Evolutionary conservation across 2,329 filamentous ascomycete species (phyloP).

Genomic region (Endocalyx cinctus): DNA sequence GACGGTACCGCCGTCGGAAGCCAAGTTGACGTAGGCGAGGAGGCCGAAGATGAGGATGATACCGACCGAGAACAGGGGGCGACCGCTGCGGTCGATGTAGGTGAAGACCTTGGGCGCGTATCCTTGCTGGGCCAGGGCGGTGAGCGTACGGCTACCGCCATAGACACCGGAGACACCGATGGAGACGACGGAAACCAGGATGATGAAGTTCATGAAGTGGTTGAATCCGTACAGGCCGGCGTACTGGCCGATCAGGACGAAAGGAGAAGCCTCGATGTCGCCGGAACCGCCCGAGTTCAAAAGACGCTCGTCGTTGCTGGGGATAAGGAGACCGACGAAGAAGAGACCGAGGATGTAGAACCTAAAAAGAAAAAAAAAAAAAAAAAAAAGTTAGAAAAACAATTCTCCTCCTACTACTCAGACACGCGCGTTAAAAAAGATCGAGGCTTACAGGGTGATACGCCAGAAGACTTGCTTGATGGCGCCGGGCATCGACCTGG

Average conservation of each 20-base stretch:
- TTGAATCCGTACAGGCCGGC: conserved; percentile 49
- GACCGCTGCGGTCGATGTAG: conserved; percentile 54
- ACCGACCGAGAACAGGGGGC: conserved; percentile 48
- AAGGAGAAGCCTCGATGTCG: conserved; percentile 46
- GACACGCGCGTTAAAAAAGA: too few species aligned
- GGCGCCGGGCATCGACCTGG: conserved; percentile 70
- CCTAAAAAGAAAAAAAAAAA: conserved; percentile 12
- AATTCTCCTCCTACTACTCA: too few species aligned
- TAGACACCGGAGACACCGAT: conserved; percentile 57
- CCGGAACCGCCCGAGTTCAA: conserved; percentile 42
- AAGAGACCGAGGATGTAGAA: conserved; percentile 52
- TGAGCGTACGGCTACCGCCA: conserved; percentile 54
- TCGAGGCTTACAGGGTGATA: conserved; percentile 38
- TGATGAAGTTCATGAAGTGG: conserved; percentile 55
- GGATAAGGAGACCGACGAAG: conserved; percentile 47
- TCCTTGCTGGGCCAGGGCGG: conserved; percentile 54
- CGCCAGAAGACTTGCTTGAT: conserved; percentile 73
- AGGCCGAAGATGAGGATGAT: conserved; percentile 44
- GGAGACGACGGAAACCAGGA: conserved; percentile 53
- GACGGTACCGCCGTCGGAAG: conserved; percentile 40
- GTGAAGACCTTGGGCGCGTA: conserved; percentile 53
- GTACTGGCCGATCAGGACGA: conserved; percentile 53
- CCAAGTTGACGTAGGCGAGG: conserved; percentile 45
- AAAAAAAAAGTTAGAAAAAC: neutral
- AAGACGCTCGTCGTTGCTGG: conserved; percentile 41